These are phyloP conservation scores for Xylaria sp. DNA, from an alignment of 2,329 filamentous ascomycete species.

Conservation along the genomic window DNA sequence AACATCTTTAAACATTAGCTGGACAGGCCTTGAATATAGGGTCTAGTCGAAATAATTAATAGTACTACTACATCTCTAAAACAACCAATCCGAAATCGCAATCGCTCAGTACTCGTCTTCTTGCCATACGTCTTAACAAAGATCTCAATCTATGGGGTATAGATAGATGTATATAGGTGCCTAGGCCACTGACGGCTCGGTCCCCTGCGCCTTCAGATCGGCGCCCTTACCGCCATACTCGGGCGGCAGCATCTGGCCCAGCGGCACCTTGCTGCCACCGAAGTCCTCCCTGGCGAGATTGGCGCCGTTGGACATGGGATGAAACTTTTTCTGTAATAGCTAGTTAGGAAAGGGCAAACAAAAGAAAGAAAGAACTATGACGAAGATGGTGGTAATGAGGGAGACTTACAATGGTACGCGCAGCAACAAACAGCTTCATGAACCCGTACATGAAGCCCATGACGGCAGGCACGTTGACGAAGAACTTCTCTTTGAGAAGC, in stretches of 20 bases:
- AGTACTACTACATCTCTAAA: slow-evolving; percentile 10
- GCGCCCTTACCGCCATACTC: slow-evolving; percentile 81
- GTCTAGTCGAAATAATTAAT: slow-evolving; percentile 14
- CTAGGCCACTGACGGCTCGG: slow-evolving; percentile 43
- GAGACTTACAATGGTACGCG: slow-evolving; percentile 66
- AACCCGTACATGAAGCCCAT: slow-evolving; percentile 88
- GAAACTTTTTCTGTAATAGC: slow-evolving; percentile 70
- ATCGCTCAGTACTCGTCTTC: neutral
- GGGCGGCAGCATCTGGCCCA: slow-evolving; percentile 74
- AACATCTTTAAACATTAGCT: neutral
- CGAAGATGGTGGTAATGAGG: neutral
- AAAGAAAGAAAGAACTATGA: neutral
- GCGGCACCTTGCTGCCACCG: slow-evolving; percentile 61
- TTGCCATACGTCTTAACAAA: neutral
- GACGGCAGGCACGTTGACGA: slow-evolving; percentile 89
- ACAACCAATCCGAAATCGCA: neutral
- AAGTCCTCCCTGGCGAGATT: slow-evolving; percentile 69
- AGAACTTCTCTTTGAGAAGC: slow-evolving; percentile 90
- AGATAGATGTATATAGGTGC: neutral
- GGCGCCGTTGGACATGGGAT: slow-evolving; percentile 78
- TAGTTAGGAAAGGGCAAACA: neutral
- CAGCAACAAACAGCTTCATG: slow-evolving; percentile 79
- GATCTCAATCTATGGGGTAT: neutral
- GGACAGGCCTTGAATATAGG: neutral
- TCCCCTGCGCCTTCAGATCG: slow-evolving; percentile 50